A percentile compares a stretch with the other conserved stretches of the same genome.
These are phyloP conservation scores for Candida michaelii DNA, from an alignment of 805 yeast species.

Conservation along the genomic window DNA sequence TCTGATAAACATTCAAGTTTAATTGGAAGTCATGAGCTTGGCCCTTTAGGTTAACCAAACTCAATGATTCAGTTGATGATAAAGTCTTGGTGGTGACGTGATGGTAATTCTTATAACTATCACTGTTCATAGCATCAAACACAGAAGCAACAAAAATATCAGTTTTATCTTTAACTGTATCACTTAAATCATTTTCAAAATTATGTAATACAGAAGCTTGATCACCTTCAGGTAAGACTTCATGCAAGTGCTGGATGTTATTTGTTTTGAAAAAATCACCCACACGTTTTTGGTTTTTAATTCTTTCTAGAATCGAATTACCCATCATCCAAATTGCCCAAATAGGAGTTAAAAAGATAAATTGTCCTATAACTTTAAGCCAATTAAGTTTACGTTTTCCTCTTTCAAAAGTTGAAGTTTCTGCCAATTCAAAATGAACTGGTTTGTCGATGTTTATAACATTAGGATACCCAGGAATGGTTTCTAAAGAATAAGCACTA, in stretches of 20 bases:
- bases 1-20: constrained; percentile 44
- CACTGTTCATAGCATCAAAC: constrained; percentile 55
- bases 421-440: constrained; percentile 22
- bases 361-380: constrained; percentile 44
- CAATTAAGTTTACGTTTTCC: constrained; percentile 46
- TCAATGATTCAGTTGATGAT: constrained; percentile 6
- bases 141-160: constrained; percentile 66
- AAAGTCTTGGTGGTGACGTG: constrained; percentile 2
- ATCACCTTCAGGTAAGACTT: constrained; percentile 3
- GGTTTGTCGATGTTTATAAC: constrained; percentile 53
- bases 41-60: constrained; percentile 18
- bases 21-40: constrained; percentile 29
- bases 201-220: constrained; percentile 9
- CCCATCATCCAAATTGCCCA: constrained; percentile 61
- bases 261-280: constrained; percentile 26
- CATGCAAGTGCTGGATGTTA: constrained; percentile 28
- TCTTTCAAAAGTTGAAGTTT: constrained; percentile 18
- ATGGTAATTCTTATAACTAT: constrained; percentile 16
- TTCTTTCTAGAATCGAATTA: constrained; percentile 36
- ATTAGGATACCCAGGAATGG: constrained; percentile 54
- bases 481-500: constrained; percentile 40
- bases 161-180: constrained; percentile 55
- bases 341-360: constrained; percentile 57
- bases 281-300: constrained; percentile 30
- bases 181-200: constrained; percentile 18